Evolutionary conservation across 2,329 filamentous ascomycete genomes (phyloP).

Genomic region (Diplocarpon rosae): DNA sequence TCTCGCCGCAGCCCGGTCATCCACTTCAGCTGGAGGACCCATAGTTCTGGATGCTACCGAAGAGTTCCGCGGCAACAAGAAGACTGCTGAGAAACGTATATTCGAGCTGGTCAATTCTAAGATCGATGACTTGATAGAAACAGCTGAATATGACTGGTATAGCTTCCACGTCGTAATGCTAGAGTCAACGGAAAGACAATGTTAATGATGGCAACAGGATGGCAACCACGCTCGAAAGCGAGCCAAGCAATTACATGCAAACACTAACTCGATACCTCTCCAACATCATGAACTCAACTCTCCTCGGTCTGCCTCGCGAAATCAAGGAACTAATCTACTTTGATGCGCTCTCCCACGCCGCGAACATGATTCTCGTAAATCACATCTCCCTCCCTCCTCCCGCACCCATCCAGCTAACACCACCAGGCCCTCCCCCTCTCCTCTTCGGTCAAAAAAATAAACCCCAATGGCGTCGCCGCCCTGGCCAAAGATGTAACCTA

Average conservation of each 20-base stretch:
- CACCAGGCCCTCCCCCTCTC: slow-evolving; percentile 35
- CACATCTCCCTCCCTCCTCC: slow-evolving; percentile 4
- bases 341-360: slow-evolving; percentile 84
- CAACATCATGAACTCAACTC: slow-evolving; percentile 92
- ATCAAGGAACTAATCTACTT: slow-evolving; percentile 99
- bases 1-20: slow-evolving; percentile 73
- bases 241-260: slow-evolving; percentile 90
- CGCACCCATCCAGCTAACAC: slow-evolving; percentile 50
- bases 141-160: slow-evolving; percentile 91
- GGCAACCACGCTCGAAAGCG: slow-evolving; percentile 47
- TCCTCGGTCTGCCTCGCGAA: slow-evolving; percentile 83
- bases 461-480: slow-evolving; percentile 70
- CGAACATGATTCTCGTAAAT: slow-evolving; percentile 67
- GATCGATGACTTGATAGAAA: slow-evolving; percentile 94
- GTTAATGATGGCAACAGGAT: slow-evolving; percentile 31
- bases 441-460: slow-evolving; percentile 68
- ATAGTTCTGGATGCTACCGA: slow-evolving; percentile 74
- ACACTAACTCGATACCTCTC: slow-evolving; percentile 85
- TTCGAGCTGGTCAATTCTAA: slow-evolving; percentile 98
- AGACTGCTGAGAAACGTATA: slow-evolving; percentile 92
- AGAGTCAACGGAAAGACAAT: not conserved
- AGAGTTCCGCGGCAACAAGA: slow-evolving; percentile 81
- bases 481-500: slow-evolving; percentile 76
- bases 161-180: slow-evolving; percentile 9
- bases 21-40: slow-evolving; percentile 68